Base-by-base conservation (phyloP, 1,139 yeast genomes). In the Blastobotrys raffinosifermentans region DNA sequence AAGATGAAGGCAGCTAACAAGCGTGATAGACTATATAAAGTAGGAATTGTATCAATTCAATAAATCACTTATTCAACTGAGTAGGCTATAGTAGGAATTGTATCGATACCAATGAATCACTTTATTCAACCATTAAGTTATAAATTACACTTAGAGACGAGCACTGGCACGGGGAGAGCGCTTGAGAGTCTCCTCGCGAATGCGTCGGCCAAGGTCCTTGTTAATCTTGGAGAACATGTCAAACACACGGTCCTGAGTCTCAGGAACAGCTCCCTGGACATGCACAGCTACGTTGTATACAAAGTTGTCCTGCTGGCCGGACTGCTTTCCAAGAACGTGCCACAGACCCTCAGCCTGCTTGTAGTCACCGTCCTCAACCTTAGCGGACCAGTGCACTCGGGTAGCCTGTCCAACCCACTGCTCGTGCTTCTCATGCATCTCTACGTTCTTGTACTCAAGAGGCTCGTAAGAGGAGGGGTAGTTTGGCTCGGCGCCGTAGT, bases 381-480 rank as follows among this genome's bases (percentile, higher is more conserved):
- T 73, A 23, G 75, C 75, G 46, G 75, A 72, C 96, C 96, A 87
- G 69, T 85, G 93, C 78, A 77, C 83, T 52, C 86, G 85, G 48
- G 79, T 69, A 40, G 94, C 96, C 47, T 93, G 79, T 45, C 96
- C 96, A 42, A 71, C 66, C 89, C 95, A 87, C 46, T 75, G 72
- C 67, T 89, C 96, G 63, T 86, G 96, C 47, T 75, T 75, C 57
- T 73, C 72, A 60, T 71, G 75, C 35, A 49, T 48, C 44, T 56
- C 53, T 38, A 61, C 46, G 40, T 55, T 55, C 39, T 55, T 46
- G 63, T 77, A 74, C 53, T 70, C 70, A 54, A 77, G 51, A 41
- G 83, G 67, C 34, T 61, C 59, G 37, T 80, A 49, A 15, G 63
- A 47, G 17, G 67, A 57, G 31, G 68, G 69, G 53, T 66, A 66